Evolutionary conservation across 2,329 filamentous ascomycete genomes (phyloP).

Genomic region (Akanthomyces lecanii): DNA sequence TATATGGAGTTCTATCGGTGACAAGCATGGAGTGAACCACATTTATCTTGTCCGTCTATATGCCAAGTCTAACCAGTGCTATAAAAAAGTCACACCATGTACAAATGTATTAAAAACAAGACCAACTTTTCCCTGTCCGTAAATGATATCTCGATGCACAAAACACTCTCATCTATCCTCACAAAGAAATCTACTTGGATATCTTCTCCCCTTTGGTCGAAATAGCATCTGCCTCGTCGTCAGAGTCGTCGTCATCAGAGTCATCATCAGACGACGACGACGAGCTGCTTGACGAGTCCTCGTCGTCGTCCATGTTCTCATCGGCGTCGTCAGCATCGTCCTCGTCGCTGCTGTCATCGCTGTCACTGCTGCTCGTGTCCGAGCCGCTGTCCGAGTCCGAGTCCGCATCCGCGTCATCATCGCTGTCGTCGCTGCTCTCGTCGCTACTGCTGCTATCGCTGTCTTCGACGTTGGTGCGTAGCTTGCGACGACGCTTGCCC

Average conservation of each 20-base stretch:
- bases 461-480: constrained; percentile 43
- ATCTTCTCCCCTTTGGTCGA: constrained; percentile 12
- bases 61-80: constrained; percentile 17
- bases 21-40: constrained; percentile 11
- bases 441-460: constrained; percentile 32
- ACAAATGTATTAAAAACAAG: background rate
- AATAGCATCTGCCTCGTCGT: constrained; percentile 23
- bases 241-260: constrained; percentile 33
- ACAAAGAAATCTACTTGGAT: constrained; percentile 13
- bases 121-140: constrained; percentile 7
- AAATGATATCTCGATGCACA: background rate
- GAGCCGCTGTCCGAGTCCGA: constrained; percentile 29
- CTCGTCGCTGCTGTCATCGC: constrained; percentile 13
- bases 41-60: constrained; percentile 21
- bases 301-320: constrained; percentile 22
- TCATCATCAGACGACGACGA: constrained; percentile 37
- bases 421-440: constrained; percentile 36
- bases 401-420: constrained; percentile 33
- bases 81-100: background rate
- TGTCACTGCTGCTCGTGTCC: constrained; percentile 15
- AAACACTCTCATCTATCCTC: constrained; percentile 4
- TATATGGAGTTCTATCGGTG: constrained; percentile 11
- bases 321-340: constrained; percentile 24
- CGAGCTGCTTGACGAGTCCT: constrained; percentile 37
- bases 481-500: constrained; percentile 50